Evolutionary conservation across 2,329 filamentous ascomycete species (phyloP).

Genomic region (Talaromyces sp.): DNA sequence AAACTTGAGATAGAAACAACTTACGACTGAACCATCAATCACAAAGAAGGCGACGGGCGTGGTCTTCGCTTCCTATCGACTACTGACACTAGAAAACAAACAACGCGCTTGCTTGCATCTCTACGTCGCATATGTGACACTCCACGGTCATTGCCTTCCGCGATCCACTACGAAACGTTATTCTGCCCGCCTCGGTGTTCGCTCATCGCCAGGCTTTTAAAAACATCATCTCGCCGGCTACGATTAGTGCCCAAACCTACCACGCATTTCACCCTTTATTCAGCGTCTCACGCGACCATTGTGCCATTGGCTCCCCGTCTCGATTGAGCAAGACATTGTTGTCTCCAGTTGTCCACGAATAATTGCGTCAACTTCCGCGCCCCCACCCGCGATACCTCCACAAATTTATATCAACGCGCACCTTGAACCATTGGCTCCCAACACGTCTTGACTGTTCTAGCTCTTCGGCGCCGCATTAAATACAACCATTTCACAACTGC

Average conservation of each 20-base stretch:
- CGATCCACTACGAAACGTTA: background rate
- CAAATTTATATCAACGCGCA: background rate
- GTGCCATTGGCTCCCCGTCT: background rate
- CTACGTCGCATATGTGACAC: background rate
- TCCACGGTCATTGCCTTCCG: background rate
- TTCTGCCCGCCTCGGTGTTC: background rate
- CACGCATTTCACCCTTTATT: background rate
- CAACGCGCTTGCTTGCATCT: too few species aligned
- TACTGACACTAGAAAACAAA: background rate
- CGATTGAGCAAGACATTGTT: background rate
- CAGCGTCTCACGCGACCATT: background rate
- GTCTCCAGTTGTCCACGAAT: background rate
- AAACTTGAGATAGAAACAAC: background rate
- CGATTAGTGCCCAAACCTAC: background rate
- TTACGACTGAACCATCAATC: background rate
- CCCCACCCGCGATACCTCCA: background rate
- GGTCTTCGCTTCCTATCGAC: background rate
- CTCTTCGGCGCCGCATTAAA: conserved; percentile 5
- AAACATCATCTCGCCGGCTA: background rate
- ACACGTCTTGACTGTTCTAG: background rate
- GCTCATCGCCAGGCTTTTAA: background rate
- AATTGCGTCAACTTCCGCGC: background rate
- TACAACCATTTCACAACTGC: background rate
- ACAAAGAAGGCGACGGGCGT: background rate
- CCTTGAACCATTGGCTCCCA: background rate